phyloP scores from a whole-genome alignment of 176 grass and related monocot genomes.

The Aegilops longissima region DNA sequence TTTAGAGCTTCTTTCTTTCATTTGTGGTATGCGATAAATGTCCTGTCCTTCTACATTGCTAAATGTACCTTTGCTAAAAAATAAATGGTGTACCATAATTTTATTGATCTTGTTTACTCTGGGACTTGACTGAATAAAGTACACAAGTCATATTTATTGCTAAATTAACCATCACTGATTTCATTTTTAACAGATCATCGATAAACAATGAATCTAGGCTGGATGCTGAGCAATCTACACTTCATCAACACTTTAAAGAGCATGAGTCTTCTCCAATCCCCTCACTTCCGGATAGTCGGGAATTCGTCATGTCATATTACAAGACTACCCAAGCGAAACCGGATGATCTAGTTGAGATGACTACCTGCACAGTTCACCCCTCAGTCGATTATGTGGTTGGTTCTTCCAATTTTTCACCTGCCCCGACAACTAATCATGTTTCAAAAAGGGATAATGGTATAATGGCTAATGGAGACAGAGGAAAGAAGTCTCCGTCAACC shows the following conservation, averaged over 20 bases:
- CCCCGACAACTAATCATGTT: constrained; percentile 25
- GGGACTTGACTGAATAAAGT: not conserved
- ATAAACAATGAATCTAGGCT: constrained; percentile 36
- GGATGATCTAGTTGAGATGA: constrained; percentile 46
- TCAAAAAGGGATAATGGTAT: constrained; percentile 29
- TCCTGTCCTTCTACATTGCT: not conserved
- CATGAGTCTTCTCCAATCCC: constrained; percentile 42
- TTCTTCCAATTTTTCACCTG: constrained; percentile 32
- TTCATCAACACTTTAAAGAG: constrained; percentile 49
- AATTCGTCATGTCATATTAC: constrained; percentile 62
- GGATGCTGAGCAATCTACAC: constrained; percentile 39
- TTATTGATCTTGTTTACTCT: constrained; percentile 23
- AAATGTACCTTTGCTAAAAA: not conserved
- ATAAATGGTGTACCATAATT: not conserved
- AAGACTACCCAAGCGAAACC: constrained; percentile 38
- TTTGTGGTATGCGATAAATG: constrained; percentile 6
- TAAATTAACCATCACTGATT: not conserved
- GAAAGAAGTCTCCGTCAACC: constrained; percentile 15
- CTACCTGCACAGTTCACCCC: constrained; percentile 43
- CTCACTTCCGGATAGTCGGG: constrained; percentile 44
- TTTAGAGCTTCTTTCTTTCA: not conserved
- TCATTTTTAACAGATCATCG: constrained; percentile 46
- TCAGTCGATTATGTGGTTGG: constrained; percentile 45
- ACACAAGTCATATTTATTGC: constrained; percentile 4
- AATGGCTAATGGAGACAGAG: constrained; percentile 19